Percentiles rank a stretch among this genome's conserved stretches.
These are phyloP conservation scores for Epichloe sylvatica DNA, from an alignment of 2,329 filamentous ascomycete genomes.

Conservation along the genomic window DNA sequence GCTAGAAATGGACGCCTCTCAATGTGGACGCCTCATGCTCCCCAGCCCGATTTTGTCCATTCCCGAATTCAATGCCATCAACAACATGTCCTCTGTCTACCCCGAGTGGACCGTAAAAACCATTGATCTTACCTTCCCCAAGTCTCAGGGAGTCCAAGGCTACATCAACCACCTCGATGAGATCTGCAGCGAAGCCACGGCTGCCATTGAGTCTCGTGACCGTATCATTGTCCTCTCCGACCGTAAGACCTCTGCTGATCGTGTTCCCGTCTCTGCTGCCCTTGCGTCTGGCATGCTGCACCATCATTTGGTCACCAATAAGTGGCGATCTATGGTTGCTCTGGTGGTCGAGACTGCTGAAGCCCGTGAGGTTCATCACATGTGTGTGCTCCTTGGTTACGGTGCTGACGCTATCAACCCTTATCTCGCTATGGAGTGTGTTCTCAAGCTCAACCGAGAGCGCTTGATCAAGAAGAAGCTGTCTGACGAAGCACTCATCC, in stretches of 20 bases:
- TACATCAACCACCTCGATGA: constrained; percentile 78
- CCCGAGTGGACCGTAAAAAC: constrained; percentile 74
- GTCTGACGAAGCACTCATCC: constrained; percentile 65
- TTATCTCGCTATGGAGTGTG: constrained; percentile 90
- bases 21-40: constrained; percentile 74
- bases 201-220: constrained; percentile 70
- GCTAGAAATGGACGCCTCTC: constrained; percentile 79
- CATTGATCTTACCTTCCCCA: constrained; percentile 89
- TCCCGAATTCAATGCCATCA: constrained; percentile 78
- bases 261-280: constrained; percentile 73
- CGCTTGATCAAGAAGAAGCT: constrained; percentile 85
- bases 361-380: constrained; percentile 93
- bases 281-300: constrained; percentile 88
- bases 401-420: constrained; percentile 90
- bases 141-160: constrained; percentile 65
- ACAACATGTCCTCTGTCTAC: constrained; percentile 59
- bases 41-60: constrained; percentile 82
- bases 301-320: constrained; percentile 88
- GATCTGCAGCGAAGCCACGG: constrained; percentile 74
- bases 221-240: constrained; percentile 84
- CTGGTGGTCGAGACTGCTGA: constrained; percentile 86
- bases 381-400: constrained; percentile 95
- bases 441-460: constrained; percentile 90
- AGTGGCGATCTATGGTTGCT: constrained; percentile 82
- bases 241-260: constrained; percentile 67